These are phyloP conservation scores for Apophysomyces trapeziformis DNA, from an alignment of 371 early-diverging fungal genomes.

Conservation along the genomic window DNA sequence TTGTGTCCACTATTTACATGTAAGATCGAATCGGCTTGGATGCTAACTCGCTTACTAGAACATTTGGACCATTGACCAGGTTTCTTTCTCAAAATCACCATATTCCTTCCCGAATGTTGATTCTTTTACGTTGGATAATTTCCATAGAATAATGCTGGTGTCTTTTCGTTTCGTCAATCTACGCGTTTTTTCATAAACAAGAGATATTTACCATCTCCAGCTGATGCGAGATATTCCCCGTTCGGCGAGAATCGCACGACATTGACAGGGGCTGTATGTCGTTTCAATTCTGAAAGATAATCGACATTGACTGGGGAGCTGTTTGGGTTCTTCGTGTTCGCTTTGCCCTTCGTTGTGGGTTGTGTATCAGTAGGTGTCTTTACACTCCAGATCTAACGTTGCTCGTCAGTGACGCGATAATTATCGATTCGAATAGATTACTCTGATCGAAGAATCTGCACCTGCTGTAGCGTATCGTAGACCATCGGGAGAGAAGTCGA, in stretches of 20 bases:
- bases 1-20: constrained; percentile 45
- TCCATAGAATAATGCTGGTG: constrained; percentile 88
- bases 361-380: constrained; percentile 29
- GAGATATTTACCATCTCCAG: constrained; percentile 79
- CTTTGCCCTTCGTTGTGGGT: constrained; percentile 9
- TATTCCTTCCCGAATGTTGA: constrained; percentile 37
- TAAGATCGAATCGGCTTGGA: background rate
- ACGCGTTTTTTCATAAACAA: background rate
- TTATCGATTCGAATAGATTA: constrained; percentile 39
- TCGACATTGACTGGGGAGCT: constrained; percentile 68
- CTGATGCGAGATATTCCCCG: constrained; percentile 82
- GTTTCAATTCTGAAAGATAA: constrained; percentile 81
- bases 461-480: constrained; percentile 89
- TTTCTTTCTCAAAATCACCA: constrained; percentile 48
- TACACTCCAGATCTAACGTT: constrained; percentile 70
- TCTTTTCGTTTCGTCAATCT: constrained; percentile 50
- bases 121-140: constrained; percentile 48
- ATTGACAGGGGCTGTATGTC: constrained; percentile 92
- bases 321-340: constrained; percentile 27
- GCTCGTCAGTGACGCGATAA: background rate
- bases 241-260: constrained; percentile 91
- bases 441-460: constrained; percentile 88
- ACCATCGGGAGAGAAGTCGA: constrained; percentile 83
- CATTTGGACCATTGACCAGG: constrained; percentile 62
- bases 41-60: constrained; percentile 40